Conservation (phyloP, 768 basidiomycete genomes). For the Fibroporia radiculosa region DNA sequence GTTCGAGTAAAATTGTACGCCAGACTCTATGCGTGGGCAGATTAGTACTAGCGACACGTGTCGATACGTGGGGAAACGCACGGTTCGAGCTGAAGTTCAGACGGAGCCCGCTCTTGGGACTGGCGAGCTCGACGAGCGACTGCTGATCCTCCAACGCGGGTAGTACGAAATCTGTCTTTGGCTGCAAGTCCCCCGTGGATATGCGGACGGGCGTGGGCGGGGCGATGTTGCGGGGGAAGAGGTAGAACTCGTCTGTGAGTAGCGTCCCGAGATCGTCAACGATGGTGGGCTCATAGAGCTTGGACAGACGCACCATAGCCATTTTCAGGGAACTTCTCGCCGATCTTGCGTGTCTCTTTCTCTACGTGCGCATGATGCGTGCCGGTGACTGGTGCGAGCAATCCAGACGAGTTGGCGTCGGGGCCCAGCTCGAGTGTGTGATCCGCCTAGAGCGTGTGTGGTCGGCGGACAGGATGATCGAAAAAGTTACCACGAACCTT, state of each 20-base stretch:
- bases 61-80: constrained; percentile 26
- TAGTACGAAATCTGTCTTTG: constrained; percentile 37
- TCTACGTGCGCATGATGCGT: constrained; percentile 35
- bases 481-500: constrained; percentile 21
- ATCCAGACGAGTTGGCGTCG: constrained; percentile 45
- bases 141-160: constrained; percentile 31
- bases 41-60: background rate
- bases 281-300: background rate
- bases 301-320: constrained; percentile 49
- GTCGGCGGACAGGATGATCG: background rate
- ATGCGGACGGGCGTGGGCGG: constrained; percentile 41
- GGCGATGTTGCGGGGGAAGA: constrained; percentile 30
- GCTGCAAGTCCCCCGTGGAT: constrained; percentile 32
- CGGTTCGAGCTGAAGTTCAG: constrained; percentile 65
- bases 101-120: constrained; percentile 50
- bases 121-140: constrained; percentile 45
- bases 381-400: constrained; percentile 37
- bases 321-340: constrained; percentile 45
- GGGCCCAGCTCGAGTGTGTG: constrained; percentile 45
- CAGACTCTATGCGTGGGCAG: constrained; percentile 45
- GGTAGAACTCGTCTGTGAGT: constrained; percentile 55
- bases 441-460: background rate
- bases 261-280: background rate
- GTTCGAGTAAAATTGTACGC: constrained; percentile 71
- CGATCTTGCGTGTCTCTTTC: constrained; percentile 30